phyloP scores from a whole-genome alignment of 2,329 filamentous ascomycete genomes.

The Cladosporium sp. region DNA sequence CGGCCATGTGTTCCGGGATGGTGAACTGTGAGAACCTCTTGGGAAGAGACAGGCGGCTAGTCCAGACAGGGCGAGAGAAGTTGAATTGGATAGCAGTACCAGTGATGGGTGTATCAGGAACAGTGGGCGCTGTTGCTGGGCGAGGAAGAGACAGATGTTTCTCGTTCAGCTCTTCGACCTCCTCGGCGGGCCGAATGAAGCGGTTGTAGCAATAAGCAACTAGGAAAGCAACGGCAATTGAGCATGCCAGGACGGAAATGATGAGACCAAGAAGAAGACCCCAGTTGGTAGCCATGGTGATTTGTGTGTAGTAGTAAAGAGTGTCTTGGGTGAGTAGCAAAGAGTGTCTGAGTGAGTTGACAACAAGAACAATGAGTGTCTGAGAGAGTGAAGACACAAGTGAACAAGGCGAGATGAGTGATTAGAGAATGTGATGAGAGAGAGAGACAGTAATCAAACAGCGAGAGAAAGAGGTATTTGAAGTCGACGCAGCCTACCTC shows the following conservation, averaged over 20 bases:
- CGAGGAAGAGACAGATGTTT: constrained; percentile 21
- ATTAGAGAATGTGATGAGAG: constrained; percentile 22
- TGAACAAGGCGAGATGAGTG: constrained; percentile 19
- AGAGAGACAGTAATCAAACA: constrained; percentile 22
- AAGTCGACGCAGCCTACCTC: constrained; percentile 19
- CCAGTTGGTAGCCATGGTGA: constrained; percentile 22
- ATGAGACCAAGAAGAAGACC: constrained; percentile 21
- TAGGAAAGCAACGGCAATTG: constrained; percentile 17
- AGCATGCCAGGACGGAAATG: constrained; percentile 17
- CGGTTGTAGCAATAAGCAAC: constrained; percentile 22
- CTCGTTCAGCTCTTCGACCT: constrained; percentile 21
- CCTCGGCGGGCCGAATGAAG: constrained; percentile 14
- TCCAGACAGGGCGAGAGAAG: constrained; percentile 21
- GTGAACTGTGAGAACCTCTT: constrained; percentile 21
- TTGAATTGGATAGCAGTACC: constrained; percentile 22
- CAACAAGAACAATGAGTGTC: constrained; percentile 20
- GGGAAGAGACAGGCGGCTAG: constrained; percentile 16
- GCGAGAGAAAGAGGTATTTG: constrained; percentile 17
- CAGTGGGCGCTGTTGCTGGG: constrained; percentile 18
- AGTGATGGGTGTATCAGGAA: constrained; percentile 19
- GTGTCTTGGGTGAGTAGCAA: constrained; percentile 21
- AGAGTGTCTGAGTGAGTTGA: constrained; percentile 21
- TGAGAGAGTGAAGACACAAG: constrained; percentile 21
- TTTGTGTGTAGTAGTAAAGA: constrained; percentile 18
- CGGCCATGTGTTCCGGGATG: constrained; percentile 21